Base-by-base conservation (phyloP, 495 filamentous ascomycete species). In the Penicillium crystallinum region DNA sequence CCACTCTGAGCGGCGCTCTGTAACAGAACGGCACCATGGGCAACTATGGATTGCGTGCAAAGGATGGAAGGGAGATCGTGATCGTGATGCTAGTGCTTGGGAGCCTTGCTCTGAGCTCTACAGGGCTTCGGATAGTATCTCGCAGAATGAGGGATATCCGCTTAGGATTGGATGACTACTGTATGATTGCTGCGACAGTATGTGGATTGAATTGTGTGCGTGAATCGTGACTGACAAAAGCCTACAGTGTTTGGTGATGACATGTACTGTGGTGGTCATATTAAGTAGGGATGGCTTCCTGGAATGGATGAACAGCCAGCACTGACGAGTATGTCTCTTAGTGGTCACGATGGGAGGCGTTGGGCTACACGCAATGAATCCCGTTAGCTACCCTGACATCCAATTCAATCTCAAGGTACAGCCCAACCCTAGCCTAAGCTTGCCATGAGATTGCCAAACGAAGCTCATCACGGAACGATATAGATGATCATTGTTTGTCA, bases 401-500 rank as follows among this genome's bases (percentile, higher is more conserved):
- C 31, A 53, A 31, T 53, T 46, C 25, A 25, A 38, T 7, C 18
- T 53, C 15, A 53, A 53, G 42, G 50, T 53, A 23, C 22, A 9
- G 19, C 1, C 23, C 23, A 27, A 27, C 23, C 7, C 23, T 27
- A 27, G n/a, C n/a, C n/a, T n/a, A n/a, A n/a, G n/a, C n/a, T n/a
- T n/a, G n/a, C n/a, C n/a, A n/a, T n/a, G n/a, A n/a, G 23, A 27
- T 7, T 7, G 23, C 3, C 7, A 7, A 27, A 27, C 23, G 3
- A 27, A 7, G 3, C 23, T 27, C 7, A 3, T 27, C 23, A 27
- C 7, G 23, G 7, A 3, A 3, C 7, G 6, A 10, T 14, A 6
- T 31, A 54, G 52, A 41, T 54, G 52, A 47, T 54, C 22, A 46
- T 53, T 7, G 14, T 38, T n/a, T 53, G 50, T 19, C 43, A 54